Conservation (phyloP, 306 rosid genomes). For the Dalbergia oliveri region DNA sequence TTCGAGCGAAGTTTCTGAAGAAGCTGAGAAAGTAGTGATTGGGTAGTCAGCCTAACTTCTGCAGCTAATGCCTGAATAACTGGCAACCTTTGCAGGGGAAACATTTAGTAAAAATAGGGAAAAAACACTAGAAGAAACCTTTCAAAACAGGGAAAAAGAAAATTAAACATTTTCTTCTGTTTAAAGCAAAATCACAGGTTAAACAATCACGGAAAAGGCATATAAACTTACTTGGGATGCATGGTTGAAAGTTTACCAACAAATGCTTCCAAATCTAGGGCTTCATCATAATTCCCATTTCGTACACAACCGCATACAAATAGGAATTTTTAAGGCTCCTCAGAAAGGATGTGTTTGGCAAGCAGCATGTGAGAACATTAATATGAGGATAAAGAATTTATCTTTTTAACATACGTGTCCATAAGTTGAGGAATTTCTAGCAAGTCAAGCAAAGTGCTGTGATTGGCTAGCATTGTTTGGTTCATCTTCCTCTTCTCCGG, state of each 20-base stretch:
- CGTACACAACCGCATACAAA: slow-evolving; percentile 81
- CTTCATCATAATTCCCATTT: slow-evolving; percentile 98
- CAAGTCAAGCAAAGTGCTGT: slow-evolving; percentile 95
- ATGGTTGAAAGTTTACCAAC: slow-evolving; percentile 91
- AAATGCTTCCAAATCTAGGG: slow-evolving; percentile 94
- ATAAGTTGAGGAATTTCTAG: slow-evolving; percentile 98
- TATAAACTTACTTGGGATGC: slow-evolving; percentile 86
- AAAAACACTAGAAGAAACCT: slow-evolving; percentile 20
- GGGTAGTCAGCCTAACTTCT: slow-evolving; percentile 91
- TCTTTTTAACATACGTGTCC: slow-evolving; percentile 75
- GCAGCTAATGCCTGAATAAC: slow-evolving; percentile 88
- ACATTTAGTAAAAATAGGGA: slow-evolving; percentile 16
- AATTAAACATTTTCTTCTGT: not conserved
- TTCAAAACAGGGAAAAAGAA: slow-evolving; percentile 31
- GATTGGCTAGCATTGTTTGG: slow-evolving; percentile 92
- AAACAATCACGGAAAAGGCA: slow-evolving; percentile 27
- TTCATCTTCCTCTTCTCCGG: slow-evolving; percentile 97
- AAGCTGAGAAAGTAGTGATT: slow-evolving; percentile 96
- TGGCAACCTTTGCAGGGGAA: slow-evolving; percentile 63
- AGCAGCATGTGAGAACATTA: slow-evolving; percentile 15
- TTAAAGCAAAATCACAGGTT: too few species aligned
- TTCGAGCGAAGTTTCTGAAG: slow-evolving; percentile 98
- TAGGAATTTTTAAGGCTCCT: slow-evolving; percentile 35
- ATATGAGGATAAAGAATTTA: not conserved
- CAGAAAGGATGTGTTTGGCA: slow-evolving; percentile 23